phyloP scores from a whole-genome alignment of 345 rosid species.

The Ceriops decandra region DNA sequence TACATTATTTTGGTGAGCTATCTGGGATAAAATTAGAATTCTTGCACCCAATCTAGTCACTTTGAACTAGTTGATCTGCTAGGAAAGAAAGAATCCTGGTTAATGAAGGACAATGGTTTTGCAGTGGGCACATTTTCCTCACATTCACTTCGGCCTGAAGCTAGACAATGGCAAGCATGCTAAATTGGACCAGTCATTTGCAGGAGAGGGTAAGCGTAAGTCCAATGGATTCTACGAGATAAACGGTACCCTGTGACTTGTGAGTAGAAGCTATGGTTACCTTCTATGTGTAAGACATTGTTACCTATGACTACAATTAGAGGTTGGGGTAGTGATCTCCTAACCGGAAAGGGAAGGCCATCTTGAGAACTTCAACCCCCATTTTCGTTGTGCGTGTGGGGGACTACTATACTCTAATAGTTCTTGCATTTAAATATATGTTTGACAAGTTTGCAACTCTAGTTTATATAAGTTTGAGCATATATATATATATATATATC shows the following conservation, averaged over 20 bases:
- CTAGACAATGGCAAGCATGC: not conserved
- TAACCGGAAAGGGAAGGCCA: slow-evolving; percentile 12
- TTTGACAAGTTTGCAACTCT: not conserved
- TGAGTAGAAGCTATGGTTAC: not conserved
- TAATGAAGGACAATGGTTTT: not conserved
- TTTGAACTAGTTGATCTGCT: not conserved
- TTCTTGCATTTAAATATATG: slow-evolving; percentile 15
- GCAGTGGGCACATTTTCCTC: slow-evolving; percentile 6
- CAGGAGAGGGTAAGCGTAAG: not conserved
- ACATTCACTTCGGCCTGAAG: not conserved
- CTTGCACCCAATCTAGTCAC: too few relatives aligned
- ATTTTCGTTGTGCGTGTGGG: slow-evolving; percentile 3
- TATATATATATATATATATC: too few relatives aligned
- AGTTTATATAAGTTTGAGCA: not conserved
- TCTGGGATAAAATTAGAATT: too few relatives aligned
- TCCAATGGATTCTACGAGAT: not conserved
- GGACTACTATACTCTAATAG: not conserved
- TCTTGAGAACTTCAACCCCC: not conserved
- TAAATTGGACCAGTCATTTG: not conserved
- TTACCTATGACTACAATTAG: not conserved
- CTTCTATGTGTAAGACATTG: slow-evolving; percentile 11
- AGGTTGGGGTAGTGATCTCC: slow-evolving; percentile 17
- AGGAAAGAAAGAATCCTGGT: too few relatives aligned
- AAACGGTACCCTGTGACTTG: not conserved
- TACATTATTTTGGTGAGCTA: too few relatives aligned